Evolutionary conservation across 306 rosid genomes (phyloP), one percentile per base, ranked within the genome.

Genomic region (Ochetophila trinervis): DNA sequence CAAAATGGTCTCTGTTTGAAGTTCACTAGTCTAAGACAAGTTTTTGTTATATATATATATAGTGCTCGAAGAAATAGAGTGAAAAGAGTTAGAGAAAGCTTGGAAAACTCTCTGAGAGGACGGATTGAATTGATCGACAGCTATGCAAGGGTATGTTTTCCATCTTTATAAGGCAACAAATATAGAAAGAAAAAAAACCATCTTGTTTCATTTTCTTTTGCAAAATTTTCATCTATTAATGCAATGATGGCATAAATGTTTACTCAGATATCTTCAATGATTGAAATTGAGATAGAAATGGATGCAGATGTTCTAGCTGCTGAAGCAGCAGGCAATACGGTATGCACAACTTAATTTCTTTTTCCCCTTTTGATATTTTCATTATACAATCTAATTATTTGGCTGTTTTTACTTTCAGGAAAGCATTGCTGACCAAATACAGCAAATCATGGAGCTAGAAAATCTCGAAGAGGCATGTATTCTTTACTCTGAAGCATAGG

Each of bases 231-330:
- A 51, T 76, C 45, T 62, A 37, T 53, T 73, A 69, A 77, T 54
- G 36, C 16, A 65, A 65, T 66, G 32, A 71, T 64, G 53, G 53
- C 56, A 30, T 60, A 49, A 32, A 27, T 64, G 52, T 74, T 10
- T 50, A 62, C 59, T 58, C 83, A 90, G 99, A 84, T 93, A 45
- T 90, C 99, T 58, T 90, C 97, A 6, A 93, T 90, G 94, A 90
- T 93, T 57, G 99, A 93, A 82, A 90, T 93, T 44, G 99, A 93
- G 76, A 94, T 90, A 65, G 99, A 90, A 86, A 68, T 93, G 91
- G 95, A 88, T 76, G 82, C 91, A 30, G 96, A 90, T 48, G 97
- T 93, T 70, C 88, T 84, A 68, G 97, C 91, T 40, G 97, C 94
- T 49, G 99, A 86, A 87, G 86, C 85, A 58, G 89, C 91, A 56